Evolutionary conservation across 1,284 basidiomycete genomes (phyloP), one percentile per base, ranked within the genome.

Genomic region (Marasmius fiardii): DNA sequence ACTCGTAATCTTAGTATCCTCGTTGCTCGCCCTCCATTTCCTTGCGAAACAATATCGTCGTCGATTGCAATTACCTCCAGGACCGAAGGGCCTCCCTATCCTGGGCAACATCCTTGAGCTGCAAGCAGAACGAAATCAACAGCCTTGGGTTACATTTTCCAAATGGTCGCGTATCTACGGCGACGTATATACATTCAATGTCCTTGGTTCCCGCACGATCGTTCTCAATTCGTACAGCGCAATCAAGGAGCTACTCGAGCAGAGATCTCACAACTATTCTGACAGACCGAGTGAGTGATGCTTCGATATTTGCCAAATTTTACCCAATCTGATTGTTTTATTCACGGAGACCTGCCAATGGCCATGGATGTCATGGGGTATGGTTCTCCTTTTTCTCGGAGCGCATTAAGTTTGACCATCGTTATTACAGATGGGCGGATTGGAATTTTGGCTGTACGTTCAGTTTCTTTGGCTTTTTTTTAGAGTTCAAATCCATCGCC

Each of bases 191-290:
- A 31, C 31, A 20, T 16, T 57, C 34, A 39, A 54, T 31, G 47
- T 54, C 18, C 39, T 53, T 24, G 56, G 65, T 7, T 57, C 51
- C 18, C 47, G 52, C 26, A 54, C 63, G n/a, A 51, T 68, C 10
- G 57, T 67, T 37, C 37, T 68, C 26, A 66, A 64, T 53, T 63
- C 64, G 12, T 53, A 54, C 3, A 53, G 63, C 43, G 44, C 56
- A 12, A 62, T 63, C 2, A 56, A 52, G 16, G 67, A 68, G 31
- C 52, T 68, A 2, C 58, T 68, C 28, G 59, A 60, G 4, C 65
- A 63, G 51, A 53, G 64, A 21, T 60, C 61, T 12, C 52, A 52
- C 8, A 62, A 61, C 21, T 66, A 65, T 41, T 62, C 62, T 6
- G 65, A 63, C 18, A 59, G 64, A 39, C 55, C 55, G 34, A 57